Percentiles rank a stretch among this genome's conserved stretches.
phyloP scores from a whole-genome alignment of 306 rosid species.

The Cotoneaster glaucophyllus region DNA sequence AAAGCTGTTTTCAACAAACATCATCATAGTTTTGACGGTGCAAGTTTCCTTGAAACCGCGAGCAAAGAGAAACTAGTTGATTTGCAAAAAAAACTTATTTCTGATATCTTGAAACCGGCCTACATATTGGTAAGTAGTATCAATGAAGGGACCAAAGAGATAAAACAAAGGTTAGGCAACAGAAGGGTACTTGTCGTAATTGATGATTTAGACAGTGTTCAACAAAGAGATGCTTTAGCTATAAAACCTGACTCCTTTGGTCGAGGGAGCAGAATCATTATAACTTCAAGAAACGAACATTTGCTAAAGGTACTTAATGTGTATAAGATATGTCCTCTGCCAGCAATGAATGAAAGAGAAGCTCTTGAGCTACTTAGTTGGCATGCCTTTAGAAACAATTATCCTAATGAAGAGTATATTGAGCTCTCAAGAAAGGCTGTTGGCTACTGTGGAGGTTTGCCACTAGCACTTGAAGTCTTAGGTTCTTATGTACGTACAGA shows the following conservation, averaged over 20 bases:
- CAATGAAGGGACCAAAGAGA: background rate
- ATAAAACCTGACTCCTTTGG: background rate
- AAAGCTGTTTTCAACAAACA: constrained; percentile 17
- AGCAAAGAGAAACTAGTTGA: background rate
- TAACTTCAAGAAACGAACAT: constrained; percentile 12
- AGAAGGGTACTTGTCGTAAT: constrained; percentile 8
- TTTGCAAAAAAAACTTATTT: constrained; percentile 15
- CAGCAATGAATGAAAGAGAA: constrained; percentile 8
- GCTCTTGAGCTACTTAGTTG: constrained; percentile 12
- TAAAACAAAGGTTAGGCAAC: background rate
- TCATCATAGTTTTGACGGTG: background rate
- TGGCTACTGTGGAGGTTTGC: constrained; percentile 28
- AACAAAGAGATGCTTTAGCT: background rate
- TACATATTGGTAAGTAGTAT: background rate
- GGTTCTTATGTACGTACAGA: constrained; percentile 25
- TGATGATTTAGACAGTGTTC: background rate
- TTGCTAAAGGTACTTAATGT: background rate
- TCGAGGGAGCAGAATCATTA: constrained; percentile 18
- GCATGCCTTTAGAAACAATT: constrained; percentile 26
- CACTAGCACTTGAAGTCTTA: constrained; percentile 31
- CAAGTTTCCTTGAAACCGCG: constrained; percentile 1
- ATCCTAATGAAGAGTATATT: background rate
- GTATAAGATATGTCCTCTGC: background rate
- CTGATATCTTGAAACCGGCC: background rate
- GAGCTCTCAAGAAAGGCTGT: constrained; percentile 1